phyloP scores from a whole-genome alignment of 1,284 basidiomycete species.

The Cutaneotrichosporon dermatis region DNA sequence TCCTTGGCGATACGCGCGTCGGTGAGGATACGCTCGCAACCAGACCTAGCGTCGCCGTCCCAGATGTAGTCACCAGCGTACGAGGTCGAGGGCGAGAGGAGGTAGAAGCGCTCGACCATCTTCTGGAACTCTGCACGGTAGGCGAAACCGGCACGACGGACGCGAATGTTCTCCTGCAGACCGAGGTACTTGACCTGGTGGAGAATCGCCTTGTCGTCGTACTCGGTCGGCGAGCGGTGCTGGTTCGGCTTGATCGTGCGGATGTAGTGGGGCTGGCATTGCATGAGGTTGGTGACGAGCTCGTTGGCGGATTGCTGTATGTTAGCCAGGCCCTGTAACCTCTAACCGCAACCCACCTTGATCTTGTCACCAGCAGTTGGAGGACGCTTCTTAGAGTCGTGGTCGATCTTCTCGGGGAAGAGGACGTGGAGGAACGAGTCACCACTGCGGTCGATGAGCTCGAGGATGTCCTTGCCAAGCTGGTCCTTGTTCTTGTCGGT shows the following conservation, averaged over 20 bases:
- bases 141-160: slow-evolving; percentile 94
- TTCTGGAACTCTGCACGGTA: slow-evolving; percentile 87
- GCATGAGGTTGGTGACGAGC: slow-evolving; percentile 93
- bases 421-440: slow-evolving; percentile 82
- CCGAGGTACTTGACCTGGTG: slow-evolving; percentile 99
- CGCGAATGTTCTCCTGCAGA: slow-evolving; percentile 96
- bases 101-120: slow-evolving; percentile 97
- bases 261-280: slow-evolving; percentile 95
- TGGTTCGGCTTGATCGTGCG: slow-evolving; percentile 99
- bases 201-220: slow-evolving; percentile 88
- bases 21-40: slow-evolving; percentile 86
- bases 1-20: slow-evolving; percentile 94
- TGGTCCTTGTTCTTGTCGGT: slow-evolving; percentile 99
- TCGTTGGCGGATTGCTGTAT: slow-evolving; percentile 75
- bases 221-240: slow-evolving; percentile 87
- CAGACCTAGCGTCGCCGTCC: slow-evolving; percentile 83
- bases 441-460: slow-evolving; percentile 73
- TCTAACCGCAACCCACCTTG: slow-evolving; percentile 49
- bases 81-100: slow-evolving; percentile 89
- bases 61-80: slow-evolving; percentile 99
- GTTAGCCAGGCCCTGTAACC: neutral
- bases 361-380: slow-evolving; percentile 98
- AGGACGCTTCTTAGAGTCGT: slow-evolving; percentile 94
- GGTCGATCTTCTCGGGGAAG: slow-evolving; percentile 93
- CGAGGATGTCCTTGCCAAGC: slow-evolving; percentile 88